Conservation (phyloP, 179 eudicot species). For the Pouteria campechiana region DNA sequence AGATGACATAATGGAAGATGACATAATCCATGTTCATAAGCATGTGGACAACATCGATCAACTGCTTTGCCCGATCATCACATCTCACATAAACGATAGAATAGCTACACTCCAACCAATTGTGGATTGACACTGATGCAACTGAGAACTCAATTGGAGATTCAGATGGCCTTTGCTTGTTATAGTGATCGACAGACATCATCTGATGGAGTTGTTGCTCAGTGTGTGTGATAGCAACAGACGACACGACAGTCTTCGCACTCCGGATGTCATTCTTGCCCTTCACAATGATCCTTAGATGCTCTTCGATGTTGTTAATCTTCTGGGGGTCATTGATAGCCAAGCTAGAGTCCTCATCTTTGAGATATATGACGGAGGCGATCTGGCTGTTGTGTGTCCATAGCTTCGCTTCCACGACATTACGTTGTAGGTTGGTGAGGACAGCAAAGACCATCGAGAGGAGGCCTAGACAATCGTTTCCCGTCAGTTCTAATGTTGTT, state of each 20-base stretch:
- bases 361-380: constrained; percentile 65
- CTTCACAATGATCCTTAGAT: constrained; percentile 60
- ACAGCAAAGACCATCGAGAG: constrained; percentile 79
- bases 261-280: constrained; percentile 77
- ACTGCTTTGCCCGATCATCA: constrained; percentile 63
- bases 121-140: constrained; percentile 64
- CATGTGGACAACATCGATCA: constrained; percentile 81
- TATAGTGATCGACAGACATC: constrained; percentile 88
- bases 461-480: constrained; percentile 70
- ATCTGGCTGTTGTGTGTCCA: constrained; percentile 92
- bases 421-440: constrained; percentile 48
- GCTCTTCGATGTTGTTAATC: constrained; percentile 37
- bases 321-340: constrained; percentile 51
- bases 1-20: constrained; percentile 72
- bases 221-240: constrained; percentile 53
- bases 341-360: constrained; percentile 57
- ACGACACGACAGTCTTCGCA: constrained; percentile 60
- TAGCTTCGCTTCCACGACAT: constrained; percentile 66
- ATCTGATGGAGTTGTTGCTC: constrained; percentile 86
- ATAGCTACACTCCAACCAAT: constrained; percentile 60
- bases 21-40: constrained; percentile 90
- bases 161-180: constrained; percentile 38
- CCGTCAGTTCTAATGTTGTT: constrained; percentile 72
- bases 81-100: constrained; percentile 70
- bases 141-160: too few relatives aligned